Conservation (phyloP, 2,329 filamentous ascomycete genomes). For the Aspergillus caelatus region DNA sequence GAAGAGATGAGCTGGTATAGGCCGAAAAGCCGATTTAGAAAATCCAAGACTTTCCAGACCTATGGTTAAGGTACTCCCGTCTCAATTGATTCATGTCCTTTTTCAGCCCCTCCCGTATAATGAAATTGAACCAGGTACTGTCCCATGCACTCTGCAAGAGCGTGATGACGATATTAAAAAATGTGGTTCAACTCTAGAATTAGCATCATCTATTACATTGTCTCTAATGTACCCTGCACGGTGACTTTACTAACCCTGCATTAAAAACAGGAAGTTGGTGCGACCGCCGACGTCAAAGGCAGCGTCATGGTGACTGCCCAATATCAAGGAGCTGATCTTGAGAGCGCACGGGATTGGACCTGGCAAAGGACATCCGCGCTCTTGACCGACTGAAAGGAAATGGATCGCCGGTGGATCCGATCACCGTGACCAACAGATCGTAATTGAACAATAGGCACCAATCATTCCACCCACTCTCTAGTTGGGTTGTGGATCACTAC, state of each 20-base stretch:
- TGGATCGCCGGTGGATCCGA: not conserved
- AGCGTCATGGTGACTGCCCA: constrained; percentile 6
- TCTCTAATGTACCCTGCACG: not conserved
- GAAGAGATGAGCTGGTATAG: not conserved
- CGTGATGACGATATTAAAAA: not conserved
- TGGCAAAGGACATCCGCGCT: not conserved
- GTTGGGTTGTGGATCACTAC: not conserved
- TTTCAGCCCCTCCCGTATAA: not conserved
- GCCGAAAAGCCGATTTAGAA: not conserved
- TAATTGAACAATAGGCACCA: not conserved
- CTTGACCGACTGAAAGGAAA: constrained; percentile 2
- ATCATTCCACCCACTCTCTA: not conserved
- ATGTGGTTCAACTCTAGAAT: too few relatives aligned
- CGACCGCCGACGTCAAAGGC: constrained; percentile 5
- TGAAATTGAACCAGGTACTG: not conserved
- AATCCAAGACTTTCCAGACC: not conserved
- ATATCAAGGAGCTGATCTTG: not conserved
- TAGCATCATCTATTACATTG: not conserved
- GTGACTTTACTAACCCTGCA: not conserved
- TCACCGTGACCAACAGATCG: constrained; percentile 1
- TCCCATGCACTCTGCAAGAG: not conserved
- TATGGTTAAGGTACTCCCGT: not conserved
- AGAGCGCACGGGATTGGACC: not conserved
- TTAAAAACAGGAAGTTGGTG: not conserved
- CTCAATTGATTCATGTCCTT: not conserved